Evolutionary conservation across 1,139 yeast species (phyloP), one percentile per base, ranked within the genome.

Genomic region (Taphrina confusa): DNA sequence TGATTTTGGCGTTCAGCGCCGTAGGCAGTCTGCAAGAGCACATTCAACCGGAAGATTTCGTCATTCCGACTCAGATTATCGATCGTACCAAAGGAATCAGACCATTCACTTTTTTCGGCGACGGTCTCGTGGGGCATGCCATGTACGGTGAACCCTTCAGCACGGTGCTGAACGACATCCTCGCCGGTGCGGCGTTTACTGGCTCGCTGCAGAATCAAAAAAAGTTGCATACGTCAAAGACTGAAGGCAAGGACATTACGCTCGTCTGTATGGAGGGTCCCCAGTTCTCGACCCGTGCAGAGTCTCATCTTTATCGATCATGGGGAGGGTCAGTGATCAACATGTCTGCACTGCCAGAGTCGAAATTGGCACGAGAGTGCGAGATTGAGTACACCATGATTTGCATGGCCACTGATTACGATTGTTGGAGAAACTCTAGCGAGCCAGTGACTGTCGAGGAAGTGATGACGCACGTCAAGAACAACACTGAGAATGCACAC

Each of bases 261-360:
- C 82, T 94, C 50, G 80, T 94, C 64, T 92, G 98, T 75, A 92
- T 92, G 98, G 99, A 92, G 74, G 99, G 99, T 40, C 99, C 99
- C 2, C 96, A 94, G 62, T 92, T 92, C 74, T 85, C 95, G 52
- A 92, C 98, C 14, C 81, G 98, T 66, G 97, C 98, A n/a, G 99
- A 92, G 75, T 88, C 96, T 18, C 82, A 80, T 72, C 74, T 92
- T 73, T 94, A 92, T 76, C 81, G 90, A 70, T 75, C 85, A 40
- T 87, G 95, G 85, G 96, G 96, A 62, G 98, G 97, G 9, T 82
- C 89, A 37, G 95, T 92, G 58, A 92, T 94, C 73, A 92, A 92
- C 76, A 92, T 92, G 98, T 65, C 95, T 59, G 94, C 89, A 61
- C 75, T 92, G 62, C 99, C 99, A 25, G 99, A 92, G 75, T 86